phyloP scores from a whole-genome alignment of 2,329 filamentous ascomycete genomes.

The Grosmannia clavigera region DNA sequence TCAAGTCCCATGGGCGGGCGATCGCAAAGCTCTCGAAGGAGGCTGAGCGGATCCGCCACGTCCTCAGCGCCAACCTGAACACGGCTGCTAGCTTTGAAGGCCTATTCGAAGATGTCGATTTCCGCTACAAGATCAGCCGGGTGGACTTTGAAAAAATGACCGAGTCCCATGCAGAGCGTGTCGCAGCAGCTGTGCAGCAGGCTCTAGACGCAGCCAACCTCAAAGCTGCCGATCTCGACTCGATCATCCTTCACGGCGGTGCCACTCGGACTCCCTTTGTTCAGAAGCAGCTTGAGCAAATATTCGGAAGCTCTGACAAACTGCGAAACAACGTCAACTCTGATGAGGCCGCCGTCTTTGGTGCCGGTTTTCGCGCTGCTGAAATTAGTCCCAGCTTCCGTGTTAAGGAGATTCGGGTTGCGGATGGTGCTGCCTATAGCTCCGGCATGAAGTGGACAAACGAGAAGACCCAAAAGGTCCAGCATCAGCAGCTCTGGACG shows the following conservation, averaged over 20 bases:
- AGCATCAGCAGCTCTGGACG: slow-evolving; percentile 74
- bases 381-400: slow-evolving; percentile 89
- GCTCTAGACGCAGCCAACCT: slow-evolving; percentile 65
- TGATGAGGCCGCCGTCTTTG: slow-evolving; percentile 92
- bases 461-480: slow-evolving; percentile 50
- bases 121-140: slow-evolving; percentile 79
- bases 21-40: slow-evolving; percentile 90
- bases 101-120: slow-evolving; percentile 82
- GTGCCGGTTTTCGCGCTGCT: slow-evolving; percentile 87
- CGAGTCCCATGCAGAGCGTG: slow-evolving; percentile 52
- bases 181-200: slow-evolving; percentile 56
- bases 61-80: slow-evolving; percentile 86
- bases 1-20: slow-evolving; percentile 68
- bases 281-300: slow-evolving; percentile 71
- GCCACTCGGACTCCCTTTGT: slow-evolving; percentile 87
- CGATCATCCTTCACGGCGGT: slow-evolving; percentile 87
- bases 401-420: slow-evolving; percentile 86
- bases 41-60: slow-evolving; percentile 72
- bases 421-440: slow-evolving; percentile 64
- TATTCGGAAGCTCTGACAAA: slow-evolving; percentile 62
- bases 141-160: slow-evolving; percentile 71
- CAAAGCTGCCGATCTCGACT: slow-evolving; percentile 65
- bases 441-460: slow-evolving; percentile 63
- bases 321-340: slow-evolving; percentile 91
- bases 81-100: slow-evolving; percentile 74